Conservation (phyloP, 1,284 basidiomycete genomes). For the Cryptococcus hybrid region DNA sequence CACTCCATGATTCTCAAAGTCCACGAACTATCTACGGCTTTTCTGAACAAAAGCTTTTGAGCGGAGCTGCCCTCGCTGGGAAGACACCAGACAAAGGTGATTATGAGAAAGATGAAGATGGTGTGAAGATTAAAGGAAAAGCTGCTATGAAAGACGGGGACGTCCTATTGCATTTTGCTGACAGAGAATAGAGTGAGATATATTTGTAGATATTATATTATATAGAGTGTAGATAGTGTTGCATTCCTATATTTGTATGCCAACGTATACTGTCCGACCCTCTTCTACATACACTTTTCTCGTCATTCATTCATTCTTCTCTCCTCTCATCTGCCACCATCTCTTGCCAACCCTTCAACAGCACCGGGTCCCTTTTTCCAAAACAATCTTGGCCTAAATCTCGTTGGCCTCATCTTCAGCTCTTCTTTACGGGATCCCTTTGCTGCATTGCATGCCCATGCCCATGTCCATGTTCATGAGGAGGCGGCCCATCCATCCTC, state of each 20-base stretch:
- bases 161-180: slow-evolving; percentile 32
- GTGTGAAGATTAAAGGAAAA: slow-evolving; percentile 22
- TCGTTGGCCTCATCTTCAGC: slow-evolving; percentile 1
- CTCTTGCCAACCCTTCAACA: no score
- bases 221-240: not conserved
- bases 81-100: slow-evolving; percentile 27
- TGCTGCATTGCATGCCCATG: slow-evolving; percentile 1
- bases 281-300: not conserved
- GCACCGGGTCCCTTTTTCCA: slow-evolving; percentile 31
- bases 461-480: slow-evolving; percentile 2
- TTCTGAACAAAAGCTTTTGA: slow-evolving; percentile 16
- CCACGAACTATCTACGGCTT: slow-evolving; percentile 31
- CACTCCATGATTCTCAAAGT: slow-evolving; percentile 23
- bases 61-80: slow-evolving; percentile 12
- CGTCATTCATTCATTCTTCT: not conserved
- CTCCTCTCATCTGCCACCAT: no score
- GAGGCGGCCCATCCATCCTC: not conserved
- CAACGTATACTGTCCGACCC: not conserved
- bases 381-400: slow-evolving; percentile 16
- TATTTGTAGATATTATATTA: not conserved
- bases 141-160: slow-evolving; percentile 17
- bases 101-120: slow-evolving; percentile 18
- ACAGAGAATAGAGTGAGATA: slow-evolving; percentile 9
- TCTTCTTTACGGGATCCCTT: not conserved
- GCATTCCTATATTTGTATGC: not conserved